A percentile compares a stretch with the other conserved stretches of the same genome.
Evolutionary conservation across 2,329 filamentous ascomycete genomes (phyloP).

Genomic region (Epichloe baconii): DNA sequence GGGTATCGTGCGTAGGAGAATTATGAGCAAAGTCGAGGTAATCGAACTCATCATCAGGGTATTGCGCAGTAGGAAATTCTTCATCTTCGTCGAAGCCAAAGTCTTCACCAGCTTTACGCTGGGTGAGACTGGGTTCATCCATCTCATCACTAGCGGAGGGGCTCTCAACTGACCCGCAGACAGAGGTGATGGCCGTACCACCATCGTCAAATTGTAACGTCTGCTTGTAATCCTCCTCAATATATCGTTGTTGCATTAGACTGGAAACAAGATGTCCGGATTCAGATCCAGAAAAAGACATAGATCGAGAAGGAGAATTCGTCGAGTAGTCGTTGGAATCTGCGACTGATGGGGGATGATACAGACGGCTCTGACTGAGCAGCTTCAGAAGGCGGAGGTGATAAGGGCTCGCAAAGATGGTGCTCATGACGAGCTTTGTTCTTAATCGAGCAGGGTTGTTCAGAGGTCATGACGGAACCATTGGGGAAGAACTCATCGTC

Average conservation of each 20-base stretch:
- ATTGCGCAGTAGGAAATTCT: slow-evolving; percentile 26
- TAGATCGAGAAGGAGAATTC: slow-evolving; percentile 31
- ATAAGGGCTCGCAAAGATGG: slow-evolving; percentile 15
- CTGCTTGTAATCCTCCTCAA: slow-evolving; percentile 30
- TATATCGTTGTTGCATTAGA: slow-evolving; percentile 15
- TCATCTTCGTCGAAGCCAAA: slow-evolving; percentile 22
- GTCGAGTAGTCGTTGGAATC: slow-evolving; percentile 20
- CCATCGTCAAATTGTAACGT: slow-evolving; percentile 32
- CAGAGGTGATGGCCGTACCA: slow-evolving; percentile 30
- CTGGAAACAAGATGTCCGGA: slow-evolving; percentile 25
- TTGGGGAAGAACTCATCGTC: slow-evolving; percentile 25
- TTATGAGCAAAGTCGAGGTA: slow-evolving; percentile 12
- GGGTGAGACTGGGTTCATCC: slow-evolving; percentile 17
- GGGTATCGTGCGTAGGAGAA: slow-evolving; percentile 18
- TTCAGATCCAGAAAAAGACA: slow-evolving; percentile 41
- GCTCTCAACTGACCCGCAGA: slow-evolving; percentile 32
- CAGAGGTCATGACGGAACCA: slow-evolving; percentile 29
- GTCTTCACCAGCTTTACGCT: slow-evolving; percentile 17
- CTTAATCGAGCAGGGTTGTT: slow-evolving; percentile 28
- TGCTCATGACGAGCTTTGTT: slow-evolving; percentile 10
- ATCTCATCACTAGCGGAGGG: slow-evolving; percentile 20
- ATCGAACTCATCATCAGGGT: slow-evolving; percentile 25
- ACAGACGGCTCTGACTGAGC: slow-evolving; percentile 31
- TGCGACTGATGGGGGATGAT: slow-evolving; percentile 22
- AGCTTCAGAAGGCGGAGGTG: slow-evolving; percentile 37